These are phyloP conservation scores for Amaranthus hypochondriacus DNA, from an alignment of 148 eudicot genomes.

Conservation along the genomic window DNA sequence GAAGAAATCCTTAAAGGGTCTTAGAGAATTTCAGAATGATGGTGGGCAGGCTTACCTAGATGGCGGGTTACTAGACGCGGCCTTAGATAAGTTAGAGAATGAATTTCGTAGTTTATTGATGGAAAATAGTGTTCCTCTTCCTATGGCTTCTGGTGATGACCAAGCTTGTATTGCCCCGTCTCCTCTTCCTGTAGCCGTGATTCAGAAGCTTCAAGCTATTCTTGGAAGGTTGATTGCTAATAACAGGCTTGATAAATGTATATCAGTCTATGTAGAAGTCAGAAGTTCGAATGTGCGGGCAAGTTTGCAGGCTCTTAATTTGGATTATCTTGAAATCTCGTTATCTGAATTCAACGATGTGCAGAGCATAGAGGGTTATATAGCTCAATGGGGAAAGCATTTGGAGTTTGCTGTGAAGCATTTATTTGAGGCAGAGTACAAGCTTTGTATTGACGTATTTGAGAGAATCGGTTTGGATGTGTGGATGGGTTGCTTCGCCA, in stretches of 20 bases:
- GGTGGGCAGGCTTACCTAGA: constrained; percentile 57
- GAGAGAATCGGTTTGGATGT: constrained; percentile 69
- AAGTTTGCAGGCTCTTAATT: constrained; percentile 62
- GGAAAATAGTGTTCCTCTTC: constrained; percentile 65
- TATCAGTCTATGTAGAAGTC: constrained; percentile 67
- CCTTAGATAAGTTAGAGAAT: constrained; percentile 52
- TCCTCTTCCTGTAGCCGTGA: constrained; percentile 61
- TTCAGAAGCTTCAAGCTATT: constrained; percentile 77
- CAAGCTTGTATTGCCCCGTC: constrained; percentile 70
- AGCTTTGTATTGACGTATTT: constrained; percentile 76
- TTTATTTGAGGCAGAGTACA: constrained; percentile 74
- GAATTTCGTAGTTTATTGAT: constrained; percentile 54
- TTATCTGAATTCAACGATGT: constrained; percentile 62
- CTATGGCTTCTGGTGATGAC: constrained; percentile 56
- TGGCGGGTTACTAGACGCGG: constrained; percentile 66
- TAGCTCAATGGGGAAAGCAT: constrained; percentile 73
- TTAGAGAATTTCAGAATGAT: constrained; percentile 45
- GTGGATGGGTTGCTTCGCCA: constrained; percentile 74
- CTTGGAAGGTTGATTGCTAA: constrained; percentile 62
- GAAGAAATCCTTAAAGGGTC: constrained; percentile 44
- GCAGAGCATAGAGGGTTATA: constrained; percentile 71
- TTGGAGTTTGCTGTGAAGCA: constrained; percentile 85
- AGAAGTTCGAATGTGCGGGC: constrained; percentile 69
- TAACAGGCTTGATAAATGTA: constrained; percentile 59
- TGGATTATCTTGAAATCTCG: constrained; percentile 77